phyloP scores from a whole-genome alignment of 2,329 filamentous ascomycete species.

The Colletotrichum higginsianum region DNA sequence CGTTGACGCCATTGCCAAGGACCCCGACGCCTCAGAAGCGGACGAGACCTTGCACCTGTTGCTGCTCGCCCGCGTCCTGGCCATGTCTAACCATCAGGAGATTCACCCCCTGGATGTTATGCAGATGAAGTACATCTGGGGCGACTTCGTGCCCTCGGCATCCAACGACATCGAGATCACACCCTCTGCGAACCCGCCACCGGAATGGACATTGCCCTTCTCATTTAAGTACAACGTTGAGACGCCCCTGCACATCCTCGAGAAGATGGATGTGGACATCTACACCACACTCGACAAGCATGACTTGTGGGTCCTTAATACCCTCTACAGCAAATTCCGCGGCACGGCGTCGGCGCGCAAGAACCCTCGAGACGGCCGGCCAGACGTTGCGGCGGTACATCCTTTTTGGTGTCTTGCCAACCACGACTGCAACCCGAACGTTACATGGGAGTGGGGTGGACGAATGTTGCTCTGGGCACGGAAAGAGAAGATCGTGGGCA shows the following conservation, averaged over 20 bases:
- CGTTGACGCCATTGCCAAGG: slow-evolving; percentile 75
- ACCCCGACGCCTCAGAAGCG: slow-evolving; percentile 71
- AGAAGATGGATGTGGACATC: slow-evolving; percentile 88
- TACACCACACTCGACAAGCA: slow-evolving; percentile 72
- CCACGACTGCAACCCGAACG: slow-evolving; percentile 95
- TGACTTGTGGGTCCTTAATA: slow-evolving; percentile 90
- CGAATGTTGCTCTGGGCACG: slow-evolving; percentile 80
- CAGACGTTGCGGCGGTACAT: slow-evolving; percentile 93
- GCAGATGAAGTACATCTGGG: slow-evolving; percentile 79
- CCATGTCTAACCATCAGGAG: slow-evolving; percentile 74
- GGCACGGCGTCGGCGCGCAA: slow-evolving; percentile 92
- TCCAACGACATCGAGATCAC: slow-evolving; percentile 69
- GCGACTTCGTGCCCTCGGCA: slow-evolving; percentile 71
- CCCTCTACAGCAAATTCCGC: slow-evolving; percentile 91
- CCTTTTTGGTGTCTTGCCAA: slow-evolving; percentile 97
- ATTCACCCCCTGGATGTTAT: slow-evolving; percentile 74
- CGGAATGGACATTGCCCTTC: slow-evolving; percentile 80
- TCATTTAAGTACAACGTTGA: slow-evolving; percentile 84
- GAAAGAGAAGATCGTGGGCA: slow-evolving; percentile 68
- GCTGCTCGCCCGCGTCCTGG: slow-evolving; percentile 73
- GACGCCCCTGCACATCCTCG: slow-evolving; percentile 81
- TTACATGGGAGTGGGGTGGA: slow-evolving; percentile 93
- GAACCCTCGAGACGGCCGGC: slow-evolving; percentile 81
- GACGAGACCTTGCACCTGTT: slow-evolving; percentile 75
- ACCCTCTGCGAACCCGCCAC: slow-evolving; percentile 69